A percentile compares a stretch with the other conserved stretches of the same genome.
Evolutionary conservation across 2,329 filamentous ascomycete species (phyloP).

Genomic region (Exutisphaerella laricina): DNA sequence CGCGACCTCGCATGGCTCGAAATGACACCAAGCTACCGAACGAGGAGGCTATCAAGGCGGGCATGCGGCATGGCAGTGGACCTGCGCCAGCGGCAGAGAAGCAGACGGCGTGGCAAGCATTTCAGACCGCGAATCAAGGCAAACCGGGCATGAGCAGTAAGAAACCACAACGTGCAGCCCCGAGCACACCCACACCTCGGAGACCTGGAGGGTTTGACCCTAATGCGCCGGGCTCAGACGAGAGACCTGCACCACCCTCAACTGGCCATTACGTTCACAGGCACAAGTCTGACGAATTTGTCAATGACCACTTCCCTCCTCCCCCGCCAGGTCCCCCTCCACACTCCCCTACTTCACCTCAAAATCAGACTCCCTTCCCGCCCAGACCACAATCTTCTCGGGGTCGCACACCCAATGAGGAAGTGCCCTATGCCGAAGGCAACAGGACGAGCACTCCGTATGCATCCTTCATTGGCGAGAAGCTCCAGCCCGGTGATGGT

Average conservation of each 20-base stretch:
- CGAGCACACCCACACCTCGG: constrained; percentile 44
- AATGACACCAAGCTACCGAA: constrained; percentile 32
- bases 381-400: constrained; percentile 37
- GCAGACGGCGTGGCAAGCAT: constrained; percentile 35
- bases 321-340: constrained; percentile 35
- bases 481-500: constrained; percentile 48
- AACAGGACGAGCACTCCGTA: constrained; percentile 51
- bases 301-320: constrained; percentile 26
- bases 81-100: constrained; percentile 25
- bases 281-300: constrained; percentile 29
- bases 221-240: constrained; percentile 53
- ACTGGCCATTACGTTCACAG: constrained; percentile 25
- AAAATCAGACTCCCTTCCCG: constrained; percentile 33
- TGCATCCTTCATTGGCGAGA: constrained; percentile 50
- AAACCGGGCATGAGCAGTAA: constrained; percentile 36
- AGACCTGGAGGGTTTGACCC: constrained; percentile 53
- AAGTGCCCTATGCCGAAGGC: constrained; percentile 42
- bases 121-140: constrained; percentile 23
- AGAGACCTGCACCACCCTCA: constrained; percentile 45
- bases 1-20: constrained; percentile 23
- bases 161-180: constrained; percentile 33
- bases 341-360: constrained; percentile 26
- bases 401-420: constrained; percentile 24
- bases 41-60: constrained; percentile 35
- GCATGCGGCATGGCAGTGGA: constrained; percentile 30